phyloP scores from a whole-genome alignment of 345 rosid species.

The Euphorbia tirucalli region DNA sequence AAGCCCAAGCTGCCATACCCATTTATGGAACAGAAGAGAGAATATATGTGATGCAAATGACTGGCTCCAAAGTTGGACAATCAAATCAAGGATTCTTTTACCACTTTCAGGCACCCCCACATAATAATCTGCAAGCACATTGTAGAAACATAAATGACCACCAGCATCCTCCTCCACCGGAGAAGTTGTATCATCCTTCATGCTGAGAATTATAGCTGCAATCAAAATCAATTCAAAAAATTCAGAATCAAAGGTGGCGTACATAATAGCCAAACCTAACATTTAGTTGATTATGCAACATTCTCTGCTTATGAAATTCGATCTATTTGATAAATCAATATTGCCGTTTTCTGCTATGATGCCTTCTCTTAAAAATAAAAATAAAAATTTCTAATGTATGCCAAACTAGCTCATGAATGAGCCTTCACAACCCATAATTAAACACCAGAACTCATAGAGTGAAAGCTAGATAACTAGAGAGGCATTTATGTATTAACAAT shows the following conservation, averaged over 20 bases:
- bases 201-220: slow-evolving; percentile 73
- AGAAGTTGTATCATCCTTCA: slow-evolving; percentile 58
- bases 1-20: slow-evolving; percentile 49
- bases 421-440: background rate
- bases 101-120: slow-evolving; percentile 63
- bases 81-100: slow-evolving; percentile 69
- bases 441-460: background rate
- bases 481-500: background rate
- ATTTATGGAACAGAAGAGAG: slow-evolving; percentile 84
- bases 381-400: background rate
- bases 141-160: slow-evolving; percentile 71
- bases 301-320: background rate
- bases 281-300: background rate
- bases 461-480: background rate
- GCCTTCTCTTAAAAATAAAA: background rate
- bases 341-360: background rate
- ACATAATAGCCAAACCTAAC: background rate
- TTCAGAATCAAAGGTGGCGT: background rate
- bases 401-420: background rate
- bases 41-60: slow-evolving; percentile 90
- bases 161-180: slow-evolving; percentile 42
- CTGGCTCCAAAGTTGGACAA: slow-evolving; percentile 98
- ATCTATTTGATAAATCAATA: background rate
- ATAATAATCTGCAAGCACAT: slow-evolving; percentile 91
- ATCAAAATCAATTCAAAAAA: slow-evolving; percentile 34